These are phyloP conservation scores for Physcomitrellopsis africana DNA, from an alignment of 225 moss, liverwort and hornwort species.

Conservation along the genomic window DNA sequence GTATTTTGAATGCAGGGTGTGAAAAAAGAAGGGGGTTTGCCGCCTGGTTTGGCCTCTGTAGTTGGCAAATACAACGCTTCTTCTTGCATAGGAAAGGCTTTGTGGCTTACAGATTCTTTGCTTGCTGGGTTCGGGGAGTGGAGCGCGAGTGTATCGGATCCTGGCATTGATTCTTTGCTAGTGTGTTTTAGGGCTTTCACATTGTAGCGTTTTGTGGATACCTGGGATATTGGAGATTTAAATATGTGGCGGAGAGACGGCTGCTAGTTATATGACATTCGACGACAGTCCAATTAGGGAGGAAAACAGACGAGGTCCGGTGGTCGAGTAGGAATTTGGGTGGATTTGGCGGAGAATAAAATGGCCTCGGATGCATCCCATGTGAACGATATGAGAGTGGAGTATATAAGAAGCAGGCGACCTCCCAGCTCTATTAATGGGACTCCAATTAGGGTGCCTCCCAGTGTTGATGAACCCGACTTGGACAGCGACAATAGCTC, in stretches of 20 bases:
- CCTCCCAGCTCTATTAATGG: slow-evolving; percentile 79
- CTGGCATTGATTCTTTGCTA: slow-evolving; percentile 31
- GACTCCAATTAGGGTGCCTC: slow-evolving; percentile 67
- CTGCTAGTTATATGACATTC: slow-evolving; percentile 42
- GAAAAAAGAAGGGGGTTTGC: background rate
- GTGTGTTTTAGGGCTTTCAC: slow-evolving; percentile 41
- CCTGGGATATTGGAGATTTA: slow-evolving; percentile 13
- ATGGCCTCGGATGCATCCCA: slow-evolving; percentile 57
- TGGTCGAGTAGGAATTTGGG: slow-evolving; percentile 36
- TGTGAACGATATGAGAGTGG: slow-evolving; percentile 77
- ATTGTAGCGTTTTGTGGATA: slow-evolving; percentile 4
- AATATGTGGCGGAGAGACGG: slow-evolving; percentile 8
- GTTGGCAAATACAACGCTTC: slow-evolving; percentile 5
- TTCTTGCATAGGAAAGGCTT: slow-evolving; percentile 14
- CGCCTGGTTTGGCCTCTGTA: slow-evolving; percentile 17
- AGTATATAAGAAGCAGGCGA: slow-evolving; percentile 85
- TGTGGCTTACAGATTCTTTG: background rate
- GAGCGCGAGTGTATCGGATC: slow-evolving; percentile 34
- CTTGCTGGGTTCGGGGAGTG: background rate
- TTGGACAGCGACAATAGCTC: slow-evolving; percentile 90
- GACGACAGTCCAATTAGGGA: slow-evolving; percentile 23
- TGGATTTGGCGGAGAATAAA: slow-evolving; percentile 32
- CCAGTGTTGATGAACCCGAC: slow-evolving; percentile 77
- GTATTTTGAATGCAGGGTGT: slow-evolving; percentile 33
- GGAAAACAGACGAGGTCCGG: slow-evolving; percentile 10